Evolutionary conservation across 495 filamentous ascomycete species (phyloP).

Genomic region (Niebla homalea): DNA sequence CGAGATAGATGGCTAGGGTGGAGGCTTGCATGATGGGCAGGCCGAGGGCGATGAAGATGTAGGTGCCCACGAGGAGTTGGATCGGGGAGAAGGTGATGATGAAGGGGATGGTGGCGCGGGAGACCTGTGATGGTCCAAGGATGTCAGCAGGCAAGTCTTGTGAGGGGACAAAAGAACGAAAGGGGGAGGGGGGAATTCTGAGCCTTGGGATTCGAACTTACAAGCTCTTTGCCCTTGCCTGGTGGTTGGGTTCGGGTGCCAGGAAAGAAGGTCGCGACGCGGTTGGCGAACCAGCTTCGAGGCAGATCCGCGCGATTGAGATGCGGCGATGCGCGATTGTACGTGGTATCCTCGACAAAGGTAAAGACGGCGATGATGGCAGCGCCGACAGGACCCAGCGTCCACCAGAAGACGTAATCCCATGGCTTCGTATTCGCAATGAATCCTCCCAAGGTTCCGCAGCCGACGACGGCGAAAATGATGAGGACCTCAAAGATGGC

Average conservation of each 20-base stretch:
- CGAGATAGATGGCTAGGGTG: conserved; percentile 27
- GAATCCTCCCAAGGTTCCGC: conserved; percentile 34
- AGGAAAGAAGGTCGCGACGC: conserved; percentile 4
- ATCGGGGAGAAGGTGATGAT: conserved; percentile 32
- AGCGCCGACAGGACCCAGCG: conserved; percentile 27
- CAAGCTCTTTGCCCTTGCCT: too few relatives aligned
- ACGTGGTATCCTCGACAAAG: conserved; percentile 35
- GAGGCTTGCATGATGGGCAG: conserved; percentile 28
- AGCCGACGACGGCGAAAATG: conserved; percentile 29
- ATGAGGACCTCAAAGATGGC: conserved; percentile 29
- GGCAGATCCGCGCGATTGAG: background rate
- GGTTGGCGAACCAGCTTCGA: conserved; percentile 13
- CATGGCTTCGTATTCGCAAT: conserved; percentile 29
- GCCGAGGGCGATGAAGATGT: conserved; percentile 33
- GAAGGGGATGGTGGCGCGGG: too few relatives aligned
- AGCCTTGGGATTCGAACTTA: too few relatives aligned
- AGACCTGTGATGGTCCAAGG: too few relatives aligned
- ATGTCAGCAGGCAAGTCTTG: too few relatives aligned
- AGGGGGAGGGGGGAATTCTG: too few relatives aligned
- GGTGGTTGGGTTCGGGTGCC: background rate
- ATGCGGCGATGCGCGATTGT: conserved; percentile 13
- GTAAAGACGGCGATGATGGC: conserved; percentile 30
- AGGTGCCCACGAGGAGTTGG: conserved; percentile 29
- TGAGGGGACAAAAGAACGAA: too few relatives aligned
- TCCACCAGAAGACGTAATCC: conserved; percentile 40